A percentile compares a stretch with the other conserved stretches of the same genome.
phyloP scores from a whole-genome alignment of 2,329 filamentous ascomycete genomes.

The Nigrospora sphaerica region DNA sequence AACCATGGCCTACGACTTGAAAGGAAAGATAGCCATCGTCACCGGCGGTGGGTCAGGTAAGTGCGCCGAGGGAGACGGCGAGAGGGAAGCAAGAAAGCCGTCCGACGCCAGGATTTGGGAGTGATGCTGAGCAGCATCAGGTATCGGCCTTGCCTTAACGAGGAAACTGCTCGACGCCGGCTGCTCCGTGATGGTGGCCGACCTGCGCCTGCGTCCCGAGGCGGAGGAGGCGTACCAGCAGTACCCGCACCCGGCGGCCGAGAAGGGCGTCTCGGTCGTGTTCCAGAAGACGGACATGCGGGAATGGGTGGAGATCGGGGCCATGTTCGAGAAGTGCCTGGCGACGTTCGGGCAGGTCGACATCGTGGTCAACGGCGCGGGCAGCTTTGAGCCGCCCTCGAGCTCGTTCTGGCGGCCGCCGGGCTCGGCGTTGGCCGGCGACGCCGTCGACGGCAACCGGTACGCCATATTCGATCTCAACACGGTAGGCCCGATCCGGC shows the following conservation, averaged over 20 bases:
- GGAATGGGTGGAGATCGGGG: constrained; percentile 18
- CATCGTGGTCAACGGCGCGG: constrained; percentile 9
- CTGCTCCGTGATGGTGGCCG: constrained; percentile 17
- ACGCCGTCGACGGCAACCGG: constrained; percentile 2
- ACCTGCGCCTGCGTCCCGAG: constrained; percentile 13
- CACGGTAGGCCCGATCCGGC: constrained; percentile 11
- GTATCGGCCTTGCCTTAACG: constrained; percentile 12
- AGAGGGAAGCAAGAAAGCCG: too few species aligned
- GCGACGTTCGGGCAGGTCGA: constrained; percentile 10
- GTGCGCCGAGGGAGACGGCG: too few species aligned
- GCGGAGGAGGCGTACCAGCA: constrained; percentile 10
- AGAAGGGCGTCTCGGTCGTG: neutral
- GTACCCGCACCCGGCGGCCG: constrained; percentile 3
- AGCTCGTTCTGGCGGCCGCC: constrained; percentile 14
- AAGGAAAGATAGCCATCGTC: constrained; percentile 3
- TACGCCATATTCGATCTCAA: constrained; percentile 15
- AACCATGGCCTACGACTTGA: neutral
- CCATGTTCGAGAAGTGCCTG: constrained; percentile 10
- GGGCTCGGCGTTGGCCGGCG: constrained; percentile 6
- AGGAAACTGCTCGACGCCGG: constrained; percentile 13
- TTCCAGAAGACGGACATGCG: constrained; percentile 11
- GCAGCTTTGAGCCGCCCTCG: constrained; percentile 13
- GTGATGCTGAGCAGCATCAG: neutral
- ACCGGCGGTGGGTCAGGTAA: constrained; percentile 4
- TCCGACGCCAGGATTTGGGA: too few species aligned